Percentiles rank a stretch among this genome's conserved stretches.
Conservation (phyloP, 306 rosid genomes). For the Citrullus amarus region DNA sequence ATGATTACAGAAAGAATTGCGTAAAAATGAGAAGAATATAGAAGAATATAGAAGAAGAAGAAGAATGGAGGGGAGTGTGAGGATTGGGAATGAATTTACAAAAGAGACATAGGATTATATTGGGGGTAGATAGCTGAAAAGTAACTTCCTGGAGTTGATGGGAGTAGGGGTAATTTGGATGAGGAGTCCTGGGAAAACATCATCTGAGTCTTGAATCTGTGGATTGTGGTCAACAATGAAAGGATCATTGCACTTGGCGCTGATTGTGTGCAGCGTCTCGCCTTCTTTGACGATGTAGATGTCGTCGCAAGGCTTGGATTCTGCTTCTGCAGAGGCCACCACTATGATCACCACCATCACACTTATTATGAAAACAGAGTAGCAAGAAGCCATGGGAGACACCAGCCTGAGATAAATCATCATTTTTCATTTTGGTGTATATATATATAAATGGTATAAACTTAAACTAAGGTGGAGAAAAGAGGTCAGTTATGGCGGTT, state of each 20-base stretch:
- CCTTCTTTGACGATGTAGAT: constrained; percentile 60
- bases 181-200: constrained; percentile 77
- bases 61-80: not conserved
- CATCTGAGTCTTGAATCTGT: constrained; percentile 80
- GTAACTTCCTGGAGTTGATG: not conserved
- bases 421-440: too few relatives aligned
- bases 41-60: not conserved
- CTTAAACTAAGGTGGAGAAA: too few relatives aligned
- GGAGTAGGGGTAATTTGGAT: constrained; percentile 34
- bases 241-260: constrained; percentile 72
- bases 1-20: not conserved
- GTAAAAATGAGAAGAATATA: too few relatives aligned
- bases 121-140: not conserved
- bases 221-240: constrained; percentile 70
- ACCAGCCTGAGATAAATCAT: too few relatives aligned
- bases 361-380: not conserved
- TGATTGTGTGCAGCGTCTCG: constrained; percentile 63
- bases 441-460: too few relatives aligned
- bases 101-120: not conserved
- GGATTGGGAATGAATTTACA: not conserved
- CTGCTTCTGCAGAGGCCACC: not conserved
- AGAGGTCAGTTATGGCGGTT: constrained; percentile 7
- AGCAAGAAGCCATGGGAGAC: not conserved
- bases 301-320: constrained; percentile 15
- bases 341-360: not conserved